A percentile compares a stretch with the other conserved stretches of the same genome.
phyloP scores from a whole-genome alignment of 2,329 filamentous ascomycete species.

The Diplocarpon rosae region DNA sequence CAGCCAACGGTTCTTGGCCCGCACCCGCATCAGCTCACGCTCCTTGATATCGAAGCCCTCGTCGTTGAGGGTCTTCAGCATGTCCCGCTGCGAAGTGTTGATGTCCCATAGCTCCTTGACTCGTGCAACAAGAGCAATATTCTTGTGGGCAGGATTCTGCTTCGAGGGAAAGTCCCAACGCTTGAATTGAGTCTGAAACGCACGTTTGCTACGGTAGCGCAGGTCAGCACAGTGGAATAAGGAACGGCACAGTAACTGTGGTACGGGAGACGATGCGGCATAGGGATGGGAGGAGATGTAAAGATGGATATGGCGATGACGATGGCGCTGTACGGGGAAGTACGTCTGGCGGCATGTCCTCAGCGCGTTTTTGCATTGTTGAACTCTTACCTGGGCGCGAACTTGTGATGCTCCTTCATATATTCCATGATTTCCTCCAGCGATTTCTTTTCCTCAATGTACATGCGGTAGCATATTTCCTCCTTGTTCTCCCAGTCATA shows the following conservation, averaged over 20 bases:
- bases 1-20: conserved; percentile 57
- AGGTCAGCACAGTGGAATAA: conserved; percentile 10
- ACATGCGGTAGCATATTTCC: conserved; percentile 57
- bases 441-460: conserved; percentile 63
- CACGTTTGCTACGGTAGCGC: conserved; percentile 49
- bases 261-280: conserved; percentile 9
- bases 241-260: not conserved
- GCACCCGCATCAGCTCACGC: conserved; percentile 58
- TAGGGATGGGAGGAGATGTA: no score
- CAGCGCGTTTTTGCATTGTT: no score
- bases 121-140: conserved; percentile 53
- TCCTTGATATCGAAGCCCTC: conserved; percentile 67
- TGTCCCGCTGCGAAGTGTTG: conserved; percentile 62
- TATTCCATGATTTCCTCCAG: conserved; percentile 66
- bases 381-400: conserved; percentile 52
- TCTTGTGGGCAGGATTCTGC: conserved; percentile 60
- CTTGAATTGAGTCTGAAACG: conserved; percentile 66
- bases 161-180: conserved; percentile 71
- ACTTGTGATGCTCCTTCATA: conserved; percentile 53
- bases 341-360: conserved; percentile 21
- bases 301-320: conserved; percentile 6
- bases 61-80: conserved; percentile 56
- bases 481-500: conserved; percentile 60
- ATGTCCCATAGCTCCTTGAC: conserved; percentile 69
- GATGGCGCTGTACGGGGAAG: conserved; percentile 12